Conservation (phyloP, 2,329 filamentous ascomycete species). For the Falciphora oryzae region DNA sequence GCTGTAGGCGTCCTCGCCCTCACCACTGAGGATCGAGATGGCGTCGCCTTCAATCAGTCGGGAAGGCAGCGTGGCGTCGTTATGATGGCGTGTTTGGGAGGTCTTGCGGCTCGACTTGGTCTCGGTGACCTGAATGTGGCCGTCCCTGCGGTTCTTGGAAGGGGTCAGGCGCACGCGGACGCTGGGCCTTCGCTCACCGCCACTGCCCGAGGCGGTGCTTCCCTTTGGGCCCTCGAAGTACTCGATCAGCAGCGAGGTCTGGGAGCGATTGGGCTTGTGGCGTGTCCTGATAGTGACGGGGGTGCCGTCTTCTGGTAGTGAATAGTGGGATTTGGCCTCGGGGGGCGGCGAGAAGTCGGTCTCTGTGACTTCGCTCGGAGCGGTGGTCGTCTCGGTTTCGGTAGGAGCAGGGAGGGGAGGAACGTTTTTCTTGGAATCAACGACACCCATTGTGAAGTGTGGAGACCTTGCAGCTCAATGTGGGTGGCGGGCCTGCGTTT, state of each 20-base stretch:
- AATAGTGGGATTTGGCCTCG: slow-evolving; percentile 69
- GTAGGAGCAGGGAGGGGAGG: slow-evolving; percentile 74
- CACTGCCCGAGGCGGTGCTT: slow-evolving; percentile 36
- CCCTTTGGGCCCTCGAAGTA: slow-evolving; percentile 81
- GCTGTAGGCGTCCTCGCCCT: slow-evolving; percentile 58
- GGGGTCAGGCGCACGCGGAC: slow-evolving; percentile 77
- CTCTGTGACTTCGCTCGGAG: slow-evolving; percentile 47
- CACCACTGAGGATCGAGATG: slow-evolving; percentile 26
- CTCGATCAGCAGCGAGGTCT: slow-evolving; percentile 89
- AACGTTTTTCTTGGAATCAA: slow-evolving; percentile 45
- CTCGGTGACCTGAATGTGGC: slow-evolving; percentile 84
- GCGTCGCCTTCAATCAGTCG: slow-evolving; percentile 30
- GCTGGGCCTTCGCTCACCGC: slow-evolving; percentile 68
- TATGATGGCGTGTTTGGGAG: slow-evolving; percentile 35
- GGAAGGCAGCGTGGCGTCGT: neutral
- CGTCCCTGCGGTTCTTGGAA: slow-evolving; percentile 61
- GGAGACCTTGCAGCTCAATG: slow-evolving; percentile 10
- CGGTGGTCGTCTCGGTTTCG: slow-evolving; percentile 56
- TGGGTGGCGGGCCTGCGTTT: neutral
- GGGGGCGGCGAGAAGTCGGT: slow-evolving; percentile 64
- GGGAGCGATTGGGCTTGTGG: slow-evolving; percentile 57
- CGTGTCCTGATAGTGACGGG: slow-evolving; percentile 87
- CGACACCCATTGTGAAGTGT: slow-evolving; percentile 21
- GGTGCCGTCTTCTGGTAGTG: slow-evolving; percentile 79
- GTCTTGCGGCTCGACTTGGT: slow-evolving; percentile 67